Evolutionary conservation across 2,329 filamentous ascomycete genomes (phyloP).

Genomic region (Aspergillus pseudoterreus): DNA sequence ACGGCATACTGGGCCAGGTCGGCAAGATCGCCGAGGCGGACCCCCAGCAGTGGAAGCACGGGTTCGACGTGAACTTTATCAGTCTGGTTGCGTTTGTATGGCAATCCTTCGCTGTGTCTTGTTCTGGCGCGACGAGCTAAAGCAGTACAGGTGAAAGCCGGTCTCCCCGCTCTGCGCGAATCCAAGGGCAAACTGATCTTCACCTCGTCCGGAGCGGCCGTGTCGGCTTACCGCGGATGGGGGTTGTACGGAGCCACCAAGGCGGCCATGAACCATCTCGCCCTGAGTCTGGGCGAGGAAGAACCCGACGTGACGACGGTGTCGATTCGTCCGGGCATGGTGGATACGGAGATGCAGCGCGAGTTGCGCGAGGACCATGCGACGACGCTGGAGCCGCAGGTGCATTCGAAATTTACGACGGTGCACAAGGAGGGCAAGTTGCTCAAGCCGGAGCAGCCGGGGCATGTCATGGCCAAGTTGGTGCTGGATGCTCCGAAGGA

Average conservation of each 20-base stretch:
- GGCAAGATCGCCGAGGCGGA: constrained; percentile 64
- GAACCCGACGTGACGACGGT: constrained; percentile 25
- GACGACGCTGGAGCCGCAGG: constrained; percentile 55
- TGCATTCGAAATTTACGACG: constrained; percentile 62
- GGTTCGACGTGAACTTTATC: constrained; percentile 84
- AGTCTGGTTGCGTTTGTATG: constrained; percentile 73
- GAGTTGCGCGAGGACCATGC: constrained; percentile 71
- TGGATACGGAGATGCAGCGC: constrained; percentile 38
- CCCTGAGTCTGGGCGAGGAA: constrained; percentile 26
- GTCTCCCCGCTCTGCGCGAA: constrained; percentile 29
- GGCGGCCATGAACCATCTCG: constrained; percentile 34
- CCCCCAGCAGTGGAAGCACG: constrained; percentile 68
- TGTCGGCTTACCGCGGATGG: constrained; percentile 32
- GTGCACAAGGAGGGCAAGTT: constrained; percentile 69
- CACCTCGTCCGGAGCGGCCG: constrained; percentile 33
- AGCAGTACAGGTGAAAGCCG: constrained; percentile 24
- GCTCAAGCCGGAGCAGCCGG: constrained; percentile 78
- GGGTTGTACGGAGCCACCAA: constrained; percentile 36
- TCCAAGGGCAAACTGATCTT: constrained; percentile 34
- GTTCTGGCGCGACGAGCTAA: not conserved
- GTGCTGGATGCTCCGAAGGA: constrained; percentile 61
- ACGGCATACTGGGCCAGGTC: constrained; percentile 76
- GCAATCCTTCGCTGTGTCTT: constrained; percentile 3
- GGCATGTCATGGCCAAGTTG: constrained; percentile 78
- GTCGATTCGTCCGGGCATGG: constrained; percentile 32